These are phyloP conservation scores for Castanea mollissima DNA, from an alignment of 306 rosid species.

Conservation along the genomic window DNA sequence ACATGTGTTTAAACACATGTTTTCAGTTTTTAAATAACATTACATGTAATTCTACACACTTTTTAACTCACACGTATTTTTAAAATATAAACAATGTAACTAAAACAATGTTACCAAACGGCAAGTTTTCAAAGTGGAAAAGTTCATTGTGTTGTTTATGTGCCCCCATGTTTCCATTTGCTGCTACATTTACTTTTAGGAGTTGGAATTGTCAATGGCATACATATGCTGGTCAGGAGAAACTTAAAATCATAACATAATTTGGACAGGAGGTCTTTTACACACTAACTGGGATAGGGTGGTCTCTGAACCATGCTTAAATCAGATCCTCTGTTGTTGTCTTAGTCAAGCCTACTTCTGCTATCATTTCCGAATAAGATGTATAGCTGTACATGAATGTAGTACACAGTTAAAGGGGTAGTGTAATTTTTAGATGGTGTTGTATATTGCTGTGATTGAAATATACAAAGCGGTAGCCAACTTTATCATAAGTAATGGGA, in stretches of 20 bases:
- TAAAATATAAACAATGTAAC: too few relatives aligned
- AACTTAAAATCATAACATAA: not conserved
- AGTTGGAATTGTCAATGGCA: not conserved
- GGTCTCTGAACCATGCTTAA: not conserved
- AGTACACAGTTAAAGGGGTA: not conserved
- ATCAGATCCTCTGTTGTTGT: not conserved
- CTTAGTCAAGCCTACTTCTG: not conserved
- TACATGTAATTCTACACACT: too few relatives aligned
- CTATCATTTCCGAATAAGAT: not conserved
- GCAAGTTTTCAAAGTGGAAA: not conserved
- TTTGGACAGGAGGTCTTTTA: not conserved
- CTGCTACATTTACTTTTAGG: not conserved
- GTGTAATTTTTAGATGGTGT: not conserved
- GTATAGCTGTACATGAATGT: not conserved
- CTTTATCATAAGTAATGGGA: not conserved
- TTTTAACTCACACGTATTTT: too few relatives aligned
- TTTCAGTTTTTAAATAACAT: too few relatives aligned
- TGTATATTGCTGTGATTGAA: not conserved
- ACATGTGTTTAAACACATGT: too few relatives aligned
- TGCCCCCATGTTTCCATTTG: not conserved
- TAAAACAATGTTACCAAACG: too few relatives aligned
- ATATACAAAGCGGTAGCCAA: not conserved
- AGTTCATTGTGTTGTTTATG: not conserved
- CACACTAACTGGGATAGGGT: not conserved
- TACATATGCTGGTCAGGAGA: not conserved